Base-by-base conservation (phyloP, 768 basidiomycete species). In the Trametes coccinea region DNA sequence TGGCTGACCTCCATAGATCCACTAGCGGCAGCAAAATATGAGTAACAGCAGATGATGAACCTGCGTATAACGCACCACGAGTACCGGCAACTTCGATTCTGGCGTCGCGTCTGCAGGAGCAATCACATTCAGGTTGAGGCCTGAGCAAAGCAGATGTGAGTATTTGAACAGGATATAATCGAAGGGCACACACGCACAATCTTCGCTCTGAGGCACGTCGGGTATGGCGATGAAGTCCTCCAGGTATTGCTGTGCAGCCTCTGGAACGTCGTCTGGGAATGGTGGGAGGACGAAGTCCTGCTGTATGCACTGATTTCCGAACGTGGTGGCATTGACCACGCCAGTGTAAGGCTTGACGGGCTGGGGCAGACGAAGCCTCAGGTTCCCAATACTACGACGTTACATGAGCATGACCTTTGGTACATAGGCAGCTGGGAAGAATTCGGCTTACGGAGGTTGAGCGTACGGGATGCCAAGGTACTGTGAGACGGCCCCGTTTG, bases 391-490 rank as follows among this genome's bases (percentile, higher is more conserved):
- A 4, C 63, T 64, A 13, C 14, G 7, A 3, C 10, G 14, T n/a
- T 22, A 22, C 6, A 29, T 41, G n/a, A 17, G 13, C 4, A 34
- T 44, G 2, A 37, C 46, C 14, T 10, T 7, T 22, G 22, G 31
- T 8, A 39, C 14, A 13, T 22, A 22, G 22, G n/a, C 16, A 14
- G 14, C 31, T n/a, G 16, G 43, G 16, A 44, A 13, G 4, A 27
- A 11, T 50, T n/a, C 29, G 22, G 44, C 73, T 43, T 57, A 74
- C 71, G 71, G 70, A 10, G 73, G 71, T 55, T 66, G 22, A 4
- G 73, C 73, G 46, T 63, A 74, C 5, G 73, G 73, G 22, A 74
- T 67, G 29, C 73, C 71, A 30, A 70, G 41, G 51, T 70, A 74
- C n/a, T 48, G 60, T 11, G 62, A 48, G 0, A 64, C 52, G 5